A percentile compares a stretch with the other conserved stretches of the same genome.
Conservation (phyloP, 495 filamentous ascomycete genomes). For the Paragyromitra xinjiangensis region DNA sequence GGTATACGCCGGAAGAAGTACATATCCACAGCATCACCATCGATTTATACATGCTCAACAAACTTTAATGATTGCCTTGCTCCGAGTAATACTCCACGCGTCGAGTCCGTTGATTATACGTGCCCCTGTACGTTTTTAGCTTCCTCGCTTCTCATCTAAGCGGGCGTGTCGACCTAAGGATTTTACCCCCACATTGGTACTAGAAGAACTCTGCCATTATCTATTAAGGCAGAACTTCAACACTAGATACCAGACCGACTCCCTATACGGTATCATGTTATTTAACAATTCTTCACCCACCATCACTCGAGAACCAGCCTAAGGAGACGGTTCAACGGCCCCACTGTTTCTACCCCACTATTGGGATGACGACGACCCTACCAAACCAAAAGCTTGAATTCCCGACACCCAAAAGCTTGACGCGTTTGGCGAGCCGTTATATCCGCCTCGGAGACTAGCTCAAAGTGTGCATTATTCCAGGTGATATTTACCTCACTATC, state of each 20-base stretch:
- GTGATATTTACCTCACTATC: background rate
- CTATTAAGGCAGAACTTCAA: background rate
- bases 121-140: too few relatives aligned
- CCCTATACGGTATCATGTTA: background rate
- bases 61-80: background rate
- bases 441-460: background rate
- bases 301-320: constrained; percentile 15
- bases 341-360: background rate
- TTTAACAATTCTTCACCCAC: constrained; percentile 14
- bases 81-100: constrained; percentile 11
- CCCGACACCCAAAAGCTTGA: background rate
- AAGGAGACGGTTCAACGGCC: background rate
- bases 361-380: background rate
- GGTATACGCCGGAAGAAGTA: background rate
- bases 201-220: constrained; percentile 1
- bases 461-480: background rate
- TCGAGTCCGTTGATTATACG: background rate
- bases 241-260: background rate
- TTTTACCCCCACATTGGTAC: background rate
- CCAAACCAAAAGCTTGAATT: background rate
- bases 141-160: background rate
- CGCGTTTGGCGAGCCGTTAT: constrained; percentile 4
- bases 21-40: background rate
- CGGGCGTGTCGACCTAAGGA: background rate
- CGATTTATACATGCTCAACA: background rate